phyloP scores from a whole-genome alignment of 345 rosid genomes.

The Populus ilicifolia region DNA sequence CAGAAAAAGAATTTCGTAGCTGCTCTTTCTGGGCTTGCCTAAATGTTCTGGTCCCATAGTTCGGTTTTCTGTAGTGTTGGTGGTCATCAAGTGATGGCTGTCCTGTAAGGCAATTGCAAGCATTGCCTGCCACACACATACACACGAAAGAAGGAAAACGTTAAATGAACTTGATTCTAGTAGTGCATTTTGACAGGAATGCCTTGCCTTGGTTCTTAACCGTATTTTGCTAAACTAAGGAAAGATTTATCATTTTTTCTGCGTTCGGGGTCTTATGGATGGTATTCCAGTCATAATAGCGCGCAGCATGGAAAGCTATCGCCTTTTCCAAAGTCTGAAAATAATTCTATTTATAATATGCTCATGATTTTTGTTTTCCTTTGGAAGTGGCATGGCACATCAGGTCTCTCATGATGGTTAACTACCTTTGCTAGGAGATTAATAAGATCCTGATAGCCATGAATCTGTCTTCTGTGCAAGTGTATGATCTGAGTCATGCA shows the following conservation, averaged over 20 bases:
- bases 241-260: neutral
- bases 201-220: neutral
- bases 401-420: neutral
- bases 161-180: neutral
- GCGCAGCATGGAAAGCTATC: neutral
- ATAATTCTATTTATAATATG: neutral
- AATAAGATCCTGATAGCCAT: neutral
- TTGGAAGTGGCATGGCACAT: neutral
- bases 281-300: neutral
- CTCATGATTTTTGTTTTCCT: neutral
- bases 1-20: slow-evolving; percentile 48
- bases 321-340: neutral
- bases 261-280: neutral
- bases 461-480: neutral
- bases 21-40: slow-evolving; percentile 41
- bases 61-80: slow-evolving; percentile 39
- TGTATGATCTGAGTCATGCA: neutral
- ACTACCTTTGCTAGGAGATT: neutral
- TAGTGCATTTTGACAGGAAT: neutral
- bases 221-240: neutral
- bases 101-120: slow-evolving; percentile 55
- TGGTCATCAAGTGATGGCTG: slow-evolving; percentile 58
- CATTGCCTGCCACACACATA: slow-evolving; percentile 40
- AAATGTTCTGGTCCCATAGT: slow-evolving; percentile 36
- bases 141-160: too few species aligned